These are phyloP conservation scores for Hericium coralloides DNA, from an alignment of 768 basidiomycete genomes.

Conservation along the genomic window DNA sequence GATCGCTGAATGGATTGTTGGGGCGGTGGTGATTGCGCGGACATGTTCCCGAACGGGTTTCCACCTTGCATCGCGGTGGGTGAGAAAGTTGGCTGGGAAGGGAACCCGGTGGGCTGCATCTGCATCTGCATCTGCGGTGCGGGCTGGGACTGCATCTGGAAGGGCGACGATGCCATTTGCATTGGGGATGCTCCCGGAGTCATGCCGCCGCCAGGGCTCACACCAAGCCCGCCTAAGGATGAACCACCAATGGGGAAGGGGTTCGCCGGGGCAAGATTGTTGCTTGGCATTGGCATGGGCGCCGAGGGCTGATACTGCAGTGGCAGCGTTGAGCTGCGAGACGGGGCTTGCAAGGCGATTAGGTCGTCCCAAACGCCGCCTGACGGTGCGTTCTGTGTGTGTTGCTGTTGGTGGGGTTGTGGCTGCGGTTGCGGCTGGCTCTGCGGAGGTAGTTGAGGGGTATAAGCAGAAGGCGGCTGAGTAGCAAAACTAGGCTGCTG, in stretches of 20 bases:
- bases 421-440: neutral
- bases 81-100: conserved; percentile 1
- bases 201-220: conserved; percentile 1
- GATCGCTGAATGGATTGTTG: conserved; percentile 15
- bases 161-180: conserved; percentile 4
- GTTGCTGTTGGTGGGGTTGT: conserved; percentile 2
- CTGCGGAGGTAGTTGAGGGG: too few species aligned
- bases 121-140: conserved; percentile 6
- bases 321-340: conserved; percentile 17
- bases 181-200: conserved; percentile 8
- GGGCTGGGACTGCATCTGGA: conserved; percentile 9
- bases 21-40: conserved; percentile 15
- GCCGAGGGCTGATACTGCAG: conserved; percentile 15
- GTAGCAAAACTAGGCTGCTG: neutral
- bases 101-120: neutral
- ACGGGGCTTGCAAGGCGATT: conserved; percentile 13
- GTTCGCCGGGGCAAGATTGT: conserved; percentile 8
- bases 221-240: conserved; percentile 15
- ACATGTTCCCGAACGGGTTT: conserved; percentile 11
- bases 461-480: neutral
- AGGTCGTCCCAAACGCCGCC: conserved; percentile 18
- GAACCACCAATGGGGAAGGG: conserved; percentile 4
- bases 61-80: neutral
- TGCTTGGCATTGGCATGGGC: too few species aligned
- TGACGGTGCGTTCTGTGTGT: conserved; percentile 1